These are phyloP conservation scores for Trametes elegans DNA, from an alignment of 768 basidiomycete species.

Conservation along the genomic window DNA sequence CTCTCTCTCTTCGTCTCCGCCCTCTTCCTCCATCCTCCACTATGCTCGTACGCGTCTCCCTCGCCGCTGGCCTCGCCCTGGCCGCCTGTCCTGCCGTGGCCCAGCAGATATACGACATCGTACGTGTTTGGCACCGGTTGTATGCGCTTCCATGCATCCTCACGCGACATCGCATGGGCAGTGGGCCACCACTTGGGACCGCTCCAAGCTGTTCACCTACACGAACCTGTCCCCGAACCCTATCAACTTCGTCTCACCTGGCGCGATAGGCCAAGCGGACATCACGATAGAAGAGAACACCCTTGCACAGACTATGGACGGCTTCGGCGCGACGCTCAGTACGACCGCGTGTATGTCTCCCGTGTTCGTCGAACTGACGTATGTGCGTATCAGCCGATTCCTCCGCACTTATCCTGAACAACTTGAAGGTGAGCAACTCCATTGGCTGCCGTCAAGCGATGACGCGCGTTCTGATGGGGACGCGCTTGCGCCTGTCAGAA, in stretches of 20 bases:
- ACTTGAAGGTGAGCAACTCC: conserved; percentile 53
- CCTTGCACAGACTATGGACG: conserved; percentile 60
- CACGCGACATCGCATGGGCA: neutral
- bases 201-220: conserved; percentile 51
- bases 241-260: conserved; percentile 60
- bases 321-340: conserved; percentile 71
- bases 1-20: neutral
- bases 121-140: conserved; percentile 10
- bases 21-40: neutral
- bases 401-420: conserved; percentile 56
- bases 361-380: neutral
- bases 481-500: conserved; percentile 33
- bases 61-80: neutral
- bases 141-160: neutral
- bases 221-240: conserved; percentile 39
- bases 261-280: conserved; percentile 55
- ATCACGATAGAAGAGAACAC: conserved; percentile 56
- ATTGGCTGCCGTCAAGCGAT: neutral
- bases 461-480: neutral
- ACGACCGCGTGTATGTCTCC: neutral
- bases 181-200: conserved; percentile 36
- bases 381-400: conserved; percentile 57
- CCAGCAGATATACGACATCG: conserved; percentile 34
- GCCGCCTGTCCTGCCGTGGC: conserved; percentile 2
- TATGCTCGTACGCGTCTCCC: conserved; percentile 5